Evolutionary conservation across 1,284 basidiomycete genomes (phyloP).

Genomic region (Paramarasmius palmivorus): DNA sequence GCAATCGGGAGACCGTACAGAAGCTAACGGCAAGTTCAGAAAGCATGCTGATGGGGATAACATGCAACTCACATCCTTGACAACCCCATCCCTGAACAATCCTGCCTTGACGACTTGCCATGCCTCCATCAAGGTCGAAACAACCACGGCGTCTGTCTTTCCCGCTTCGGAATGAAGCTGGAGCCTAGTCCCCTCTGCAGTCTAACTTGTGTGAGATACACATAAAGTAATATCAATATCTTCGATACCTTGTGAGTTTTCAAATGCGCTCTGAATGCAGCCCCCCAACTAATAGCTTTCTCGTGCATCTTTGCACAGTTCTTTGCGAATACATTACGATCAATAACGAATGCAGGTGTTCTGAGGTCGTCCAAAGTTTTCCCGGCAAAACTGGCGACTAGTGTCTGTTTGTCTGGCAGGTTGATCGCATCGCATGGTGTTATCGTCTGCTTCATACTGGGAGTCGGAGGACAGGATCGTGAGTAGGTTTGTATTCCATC

Average conservation of each 20-base stretch:
- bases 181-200: slow-evolving; percentile 67
- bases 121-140: slow-evolving; percentile 81
- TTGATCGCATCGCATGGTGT: slow-evolving; percentile 48
- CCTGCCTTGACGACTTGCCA: slow-evolving; percentile 73
- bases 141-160: slow-evolving; percentile 62
- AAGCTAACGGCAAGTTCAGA: slow-evolving; percentile 48
- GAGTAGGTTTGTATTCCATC: no score
- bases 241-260: slow-evolving; percentile 76
- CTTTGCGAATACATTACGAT: slow-evolving; percentile 64
- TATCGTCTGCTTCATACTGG: slow-evolving; percentile 38
- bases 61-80: slow-evolving; percentile 63
- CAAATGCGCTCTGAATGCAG: slow-evolving; percentile 78
- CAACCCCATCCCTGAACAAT: slow-evolving; percentile 69
- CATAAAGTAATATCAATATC: background rate
- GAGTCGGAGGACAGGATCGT: no score
- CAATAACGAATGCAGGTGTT: slow-evolving; percentile 80
- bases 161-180: slow-evolving; percentile 61
- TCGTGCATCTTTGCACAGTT: slow-evolving; percentile 78
- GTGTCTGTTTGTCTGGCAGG: slow-evolving; percentile 51
- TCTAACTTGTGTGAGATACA: slow-evolving; percentile 40
- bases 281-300: slow-evolving; percentile 63
- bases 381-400: slow-evolving; percentile 63
- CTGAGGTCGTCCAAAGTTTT: slow-evolving; percentile 59
- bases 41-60: slow-evolving; percentile 6
- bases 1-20: slow-evolving; percentile 77